These are phyloP conservation scores for Malassezia furfur DNA, from an alignment of 1,284 basidiomycete genomes.

Conservation along the genomic window DNA sequence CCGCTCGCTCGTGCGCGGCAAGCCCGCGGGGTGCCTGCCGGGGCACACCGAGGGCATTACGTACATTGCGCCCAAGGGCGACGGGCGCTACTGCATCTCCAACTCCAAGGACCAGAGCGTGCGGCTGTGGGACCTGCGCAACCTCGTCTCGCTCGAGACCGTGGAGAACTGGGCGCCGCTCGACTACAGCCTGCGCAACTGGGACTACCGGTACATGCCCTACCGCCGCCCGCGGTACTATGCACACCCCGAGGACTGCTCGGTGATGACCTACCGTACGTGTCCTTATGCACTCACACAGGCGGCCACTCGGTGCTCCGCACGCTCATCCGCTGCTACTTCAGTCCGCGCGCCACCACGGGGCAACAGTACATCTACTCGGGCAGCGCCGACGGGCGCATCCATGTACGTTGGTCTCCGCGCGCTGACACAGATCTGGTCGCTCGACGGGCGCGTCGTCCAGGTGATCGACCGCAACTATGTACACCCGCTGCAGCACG, in stretches of 20 bases:
- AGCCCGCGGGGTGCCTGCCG: constrained; percentile 80
- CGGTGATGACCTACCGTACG: constrained; percentile 73
- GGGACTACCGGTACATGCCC: constrained; percentile 65
- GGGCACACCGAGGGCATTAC: constrained; percentile 71
- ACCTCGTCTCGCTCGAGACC: constrained; percentile 69
- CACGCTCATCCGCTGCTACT: constrained; percentile 90
- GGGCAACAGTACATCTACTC: constrained; percentile 88
- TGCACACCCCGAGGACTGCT: constrained; percentile 69
- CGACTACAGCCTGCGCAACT: constrained; percentile 59
- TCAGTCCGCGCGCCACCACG: constrained; percentile 82
- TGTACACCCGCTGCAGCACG: constrained; percentile 59
- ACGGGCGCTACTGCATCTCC: constrained; percentile 89
- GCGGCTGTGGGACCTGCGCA: constrained; percentile 86
- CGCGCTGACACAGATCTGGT: constrained; percentile 67
- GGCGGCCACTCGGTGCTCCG: constrained; percentile 76
- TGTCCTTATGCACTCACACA: not conserved
- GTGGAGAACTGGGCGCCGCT: constrained; percentile 55
- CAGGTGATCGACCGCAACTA: constrained; percentile 73
- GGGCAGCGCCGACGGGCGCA: constrained; percentile 66
- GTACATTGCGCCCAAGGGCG: constrained; percentile 54
- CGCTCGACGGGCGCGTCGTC: constrained; percentile 73
- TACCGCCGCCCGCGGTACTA: constrained; percentile 54
- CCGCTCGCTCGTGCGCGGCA: constrained; percentile 65
- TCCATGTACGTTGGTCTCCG: constrained; percentile 20
- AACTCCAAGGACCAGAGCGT: constrained; percentile 94